Base-by-base conservation (phyloP, 1,284 basidiomycete genomes). In the Leccinum subrobustum region DNA sequence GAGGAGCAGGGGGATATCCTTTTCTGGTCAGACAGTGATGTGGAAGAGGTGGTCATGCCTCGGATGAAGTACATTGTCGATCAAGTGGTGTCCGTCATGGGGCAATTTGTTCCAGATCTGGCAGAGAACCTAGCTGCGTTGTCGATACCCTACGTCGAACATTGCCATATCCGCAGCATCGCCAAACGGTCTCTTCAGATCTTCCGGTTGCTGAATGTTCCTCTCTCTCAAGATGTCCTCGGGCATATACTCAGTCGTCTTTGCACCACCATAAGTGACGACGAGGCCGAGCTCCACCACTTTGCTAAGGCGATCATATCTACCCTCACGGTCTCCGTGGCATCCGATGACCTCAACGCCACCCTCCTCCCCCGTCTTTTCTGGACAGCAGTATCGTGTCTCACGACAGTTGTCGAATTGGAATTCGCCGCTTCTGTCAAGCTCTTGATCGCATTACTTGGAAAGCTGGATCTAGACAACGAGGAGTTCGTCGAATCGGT, bases 121-220 rank as follows among this genome's bases (percentile, higher is more conserved):
- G 79, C 85, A 29, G 4, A 91, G 63, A 81, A 85, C 55, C 95
- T 96, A 89, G 93, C 93, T 6, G 86, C 87, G 3, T 70, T 93
- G 31, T 91, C 93, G 3, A 78, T 97, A 61, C 77, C 81, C 35
- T 97, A 96, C 91, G 91, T 93, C 2, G 94, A 93, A 3, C 83
- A 89, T 1, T 95, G 93, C 67, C 91, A 93, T 4, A 92, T 95
- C 62, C 86, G 93, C 42, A 88, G 89, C 55, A 87, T 91, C 31
- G 95, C 96, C 0, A 94, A 92, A 76, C 85, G 94, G 33, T 96
- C 95, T 2, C 81, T 98, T 64, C 94, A 97, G 72, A 81, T 94
- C 16, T 95, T 95, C 76, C 87, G 94, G 42, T 86, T 91, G 1
- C 78, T 98, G n/a, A 84, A 86, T 64, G 91, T 93, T 0, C 80